Base-by-base conservation (phyloP, 2,329 filamentous ascomycete genomes). In the Tetracladium maxilliforme region DNA sequence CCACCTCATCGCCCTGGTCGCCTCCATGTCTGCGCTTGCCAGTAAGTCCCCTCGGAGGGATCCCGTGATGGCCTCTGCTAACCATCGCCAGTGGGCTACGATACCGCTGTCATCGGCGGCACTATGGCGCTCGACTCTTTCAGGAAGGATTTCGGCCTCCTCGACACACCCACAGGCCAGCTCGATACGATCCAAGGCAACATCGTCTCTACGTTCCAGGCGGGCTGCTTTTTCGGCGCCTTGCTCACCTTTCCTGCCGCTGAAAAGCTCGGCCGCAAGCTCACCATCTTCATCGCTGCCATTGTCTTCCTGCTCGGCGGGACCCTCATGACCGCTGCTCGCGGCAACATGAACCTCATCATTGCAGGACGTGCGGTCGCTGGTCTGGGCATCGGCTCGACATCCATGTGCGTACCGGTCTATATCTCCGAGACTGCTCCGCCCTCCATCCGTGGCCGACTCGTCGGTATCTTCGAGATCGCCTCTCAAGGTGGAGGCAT, bases 221-320 rank as follows among this genome's bases (percentile, higher is more conserved):
- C 66, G 8, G 69, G 69, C 23, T 68, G 67, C 16, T 72, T 75
- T 46, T 72, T 74, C 33, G 70, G 70, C 11, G 56, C 66, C 4
- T 49, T 69, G 25, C 52, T 64, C 27, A 61, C 31, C n/a, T 55
- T 49, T 29, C 48, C 47, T 8, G 41, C 57, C 18, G 49, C 46
- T 4, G 52, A 58, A 23, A 46, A 40, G 24, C 46, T 51, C 28
- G 54, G 55, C n/a, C 45, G 56, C 10, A 52, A 48, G 6, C 29
- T 45, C 4, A 39, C 52, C 19, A 58, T 55, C 33, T 34, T 31
- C 18, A 27, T 36, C 19, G 44, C 35, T 14, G 37, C 28, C 23
- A 31, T 33, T 6, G 25, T 45, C 15, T 68, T 71, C 15, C 58
- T 63, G 14, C 27, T 72, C 7, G 76, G 76, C 21, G 68, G 72